Evolutionary conservation across 2,329 filamentous ascomycete genomes (phyloP), one percentile per base, ranked within the genome.

Genomic region (Aspergillus sp.): DNA sequence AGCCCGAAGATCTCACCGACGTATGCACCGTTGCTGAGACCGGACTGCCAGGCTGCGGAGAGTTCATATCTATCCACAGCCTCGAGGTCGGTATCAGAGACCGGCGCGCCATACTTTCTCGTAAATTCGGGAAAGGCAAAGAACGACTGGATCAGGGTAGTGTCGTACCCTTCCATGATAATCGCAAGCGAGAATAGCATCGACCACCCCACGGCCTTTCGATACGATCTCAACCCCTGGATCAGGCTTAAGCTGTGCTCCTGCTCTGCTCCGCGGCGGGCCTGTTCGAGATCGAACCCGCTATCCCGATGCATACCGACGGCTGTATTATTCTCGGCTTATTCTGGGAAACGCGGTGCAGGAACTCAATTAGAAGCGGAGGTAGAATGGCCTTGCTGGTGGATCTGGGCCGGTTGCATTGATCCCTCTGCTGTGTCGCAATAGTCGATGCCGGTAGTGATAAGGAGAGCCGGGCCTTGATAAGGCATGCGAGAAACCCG

Each of bases 101-200:
- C 32, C 5, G 62, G 58, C 11, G 44, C 44, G 1, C 66, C 66
- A 9, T 66, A 68, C 30, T 52, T 59, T n/a, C 54, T 45, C 26
- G 55, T 55, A 42, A 72, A 73, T 9, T 59, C 57, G 3, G 69
- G 69, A 51, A 70, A 71, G 3, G 68, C 69, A 42, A 68, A 67
- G 52, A 72, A 71, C 6, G 60, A 63, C 30, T 60, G 66, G 24
- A 73, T 54, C 11, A 73, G 62, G 1, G 65, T 66, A 34, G 64
- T 57, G 48, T 72, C 69, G n/a, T 64, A 67, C 17, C 65, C 65
- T 48, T 67, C 65, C 65, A 68, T 68, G 15, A 64, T 59, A 13
- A 68, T 55, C 3, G 64, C 64, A 1, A 56, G 52, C 13, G 65
- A 66, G 20, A 67, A 61, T 32, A 56, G 52, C 17, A 65, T 55